Conservation (phyloP, 805 yeast genomes). For the Metschnikowia lochheadii region DNA sequence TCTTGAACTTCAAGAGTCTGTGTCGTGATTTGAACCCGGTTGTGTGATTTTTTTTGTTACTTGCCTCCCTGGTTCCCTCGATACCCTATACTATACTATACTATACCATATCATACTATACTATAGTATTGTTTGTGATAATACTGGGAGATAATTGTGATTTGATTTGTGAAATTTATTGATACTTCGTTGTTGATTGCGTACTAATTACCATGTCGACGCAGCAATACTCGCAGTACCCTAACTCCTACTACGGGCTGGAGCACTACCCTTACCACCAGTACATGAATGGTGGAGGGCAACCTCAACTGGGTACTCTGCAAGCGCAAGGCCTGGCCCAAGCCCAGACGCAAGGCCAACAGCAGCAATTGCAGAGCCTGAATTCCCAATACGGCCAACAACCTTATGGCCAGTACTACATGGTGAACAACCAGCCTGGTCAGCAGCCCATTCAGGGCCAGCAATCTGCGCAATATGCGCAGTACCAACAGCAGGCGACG, state of each 20-base stretch:
- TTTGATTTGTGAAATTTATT: too few species aligned
- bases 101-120: too few species aligned
- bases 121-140: too few species aligned
- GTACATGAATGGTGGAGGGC: constrained; percentile 16
- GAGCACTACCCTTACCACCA: constrained; percentile 21
- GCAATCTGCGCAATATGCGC: constrained; percentile 10
- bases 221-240: constrained; percentile 19
- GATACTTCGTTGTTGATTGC: too few species aligned
- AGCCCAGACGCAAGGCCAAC: constrained; percentile 6
- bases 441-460: constrained; percentile 15
- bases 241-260: constrained; percentile 20
- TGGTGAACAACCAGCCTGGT: constrained; percentile 16
- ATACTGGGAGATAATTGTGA: too few species aligned
- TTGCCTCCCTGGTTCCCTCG: too few species aligned
- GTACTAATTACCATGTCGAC: constrained; percentile 14
- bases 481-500: constrained; percentile 12
- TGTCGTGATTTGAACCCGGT: too few species aligned
- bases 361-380: constrained; percentile 14
- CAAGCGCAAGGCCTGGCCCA: constrained; percentile 11
- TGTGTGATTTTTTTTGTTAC: too few species aligned
- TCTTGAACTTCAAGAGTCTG: too few species aligned
- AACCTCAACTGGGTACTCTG: constrained; percentile 13
- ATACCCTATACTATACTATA: too few species aligned
- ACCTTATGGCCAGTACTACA: constrained; percentile 19
- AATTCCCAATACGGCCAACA: constrained; percentile 17